These are phyloP conservation scores for Penicillium fuscoglaucum DNA, from an alignment of 2,329 filamentous ascomycete species.

Conservation along the genomic window DNA sequence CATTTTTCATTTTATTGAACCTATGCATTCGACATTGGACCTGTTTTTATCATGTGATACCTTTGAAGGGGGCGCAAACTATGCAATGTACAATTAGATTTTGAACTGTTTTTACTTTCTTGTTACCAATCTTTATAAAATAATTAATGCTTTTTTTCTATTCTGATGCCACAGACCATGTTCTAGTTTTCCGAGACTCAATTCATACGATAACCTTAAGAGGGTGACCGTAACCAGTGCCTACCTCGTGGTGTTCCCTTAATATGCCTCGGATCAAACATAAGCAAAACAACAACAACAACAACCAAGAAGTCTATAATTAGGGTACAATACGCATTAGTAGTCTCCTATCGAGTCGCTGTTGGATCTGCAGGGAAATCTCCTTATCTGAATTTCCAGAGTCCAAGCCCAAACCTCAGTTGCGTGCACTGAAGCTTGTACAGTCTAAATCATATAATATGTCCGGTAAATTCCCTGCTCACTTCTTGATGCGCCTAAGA, in stretches of 20 bases:
- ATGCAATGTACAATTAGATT: background rate
- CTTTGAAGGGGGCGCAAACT: background rate
- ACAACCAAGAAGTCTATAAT: background rate
- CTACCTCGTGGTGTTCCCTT: background rate
- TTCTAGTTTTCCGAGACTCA: no score
- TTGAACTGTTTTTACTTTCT: background rate
- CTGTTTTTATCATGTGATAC: background rate
- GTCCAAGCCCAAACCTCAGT: background rate
- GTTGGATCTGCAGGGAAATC: background rate
- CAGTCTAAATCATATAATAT: background rate
- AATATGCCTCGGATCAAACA: background rate
- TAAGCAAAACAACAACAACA: background rate
- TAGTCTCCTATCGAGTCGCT: background rate
- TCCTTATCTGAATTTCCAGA: no score
- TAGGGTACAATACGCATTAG: no score
- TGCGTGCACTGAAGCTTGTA: no score
- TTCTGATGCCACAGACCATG: background rate
- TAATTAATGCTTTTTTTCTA: background rate
- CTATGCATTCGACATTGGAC: background rate
- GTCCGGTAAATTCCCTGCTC: background rate
- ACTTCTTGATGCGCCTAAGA: no score
- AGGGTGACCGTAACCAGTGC: background rate
- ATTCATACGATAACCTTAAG: background rate
- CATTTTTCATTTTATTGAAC: background rate
- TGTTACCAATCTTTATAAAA: background rate